A percentile compares a stretch with the other conserved stretches of the same genome.
Evolutionary conservation across 495 filamentous ascomycete genomes (phyloP).

Genomic region (Penicillium crystallinum): DNA sequence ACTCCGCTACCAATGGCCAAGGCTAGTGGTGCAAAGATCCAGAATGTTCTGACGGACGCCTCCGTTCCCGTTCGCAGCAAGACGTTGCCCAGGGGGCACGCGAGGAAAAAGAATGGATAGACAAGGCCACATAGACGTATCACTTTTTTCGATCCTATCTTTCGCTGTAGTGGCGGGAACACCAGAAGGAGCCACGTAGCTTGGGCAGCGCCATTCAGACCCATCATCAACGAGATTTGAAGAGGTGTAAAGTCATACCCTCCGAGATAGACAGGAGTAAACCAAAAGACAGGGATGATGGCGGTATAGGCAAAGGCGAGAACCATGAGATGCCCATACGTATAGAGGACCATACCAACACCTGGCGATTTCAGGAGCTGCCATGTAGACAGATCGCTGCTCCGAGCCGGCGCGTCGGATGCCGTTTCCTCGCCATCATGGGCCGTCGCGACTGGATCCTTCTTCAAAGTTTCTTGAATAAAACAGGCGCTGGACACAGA

Average conservation of each 20-base stretch:
- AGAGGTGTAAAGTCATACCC: slow-evolving; percentile 55
- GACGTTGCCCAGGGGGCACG: slow-evolving; percentile 46
- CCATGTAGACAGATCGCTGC: slow-evolving; percentile 38
- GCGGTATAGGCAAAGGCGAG: slow-evolving; percentile 62
- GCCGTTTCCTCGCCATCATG: slow-evolving; percentile 2
- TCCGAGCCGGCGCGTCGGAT: neutral
- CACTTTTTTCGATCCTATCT: slow-evolving; percentile 56
- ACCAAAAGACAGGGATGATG: slow-evolving; percentile 57
- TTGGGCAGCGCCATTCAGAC: slow-evolving; percentile 53
- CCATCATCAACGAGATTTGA: slow-evolving; percentile 57
- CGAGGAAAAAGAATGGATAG: slow-evolving; percentile 55
- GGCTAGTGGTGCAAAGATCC: slow-evolving; percentile 40
- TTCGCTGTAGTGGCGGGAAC: slow-evolving; percentile 56
- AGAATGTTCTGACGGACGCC: slow-evolving; percentile 40
- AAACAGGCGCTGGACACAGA: slow-evolving; percentile 45
- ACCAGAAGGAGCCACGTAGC: slow-evolving; percentile 58
- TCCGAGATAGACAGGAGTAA: slow-evolving; percentile 47
- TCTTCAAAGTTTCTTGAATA: slow-evolving; percentile 51
- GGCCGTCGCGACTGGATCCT: slow-evolving; percentile 12
- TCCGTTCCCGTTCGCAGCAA: slow-evolving; percentile 41
- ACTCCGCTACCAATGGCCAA: slow-evolving; percentile 52
- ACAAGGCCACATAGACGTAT: slow-evolving; percentile 46
- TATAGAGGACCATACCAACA: slow-evolving; percentile 55
- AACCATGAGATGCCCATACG: slow-evolving; percentile 56
- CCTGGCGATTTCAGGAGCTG: slow-evolving; percentile 56